Base-by-base conservation (phyloP, 2,329 filamentous ascomycete species). In the Neonectria coccinea region DNA sequence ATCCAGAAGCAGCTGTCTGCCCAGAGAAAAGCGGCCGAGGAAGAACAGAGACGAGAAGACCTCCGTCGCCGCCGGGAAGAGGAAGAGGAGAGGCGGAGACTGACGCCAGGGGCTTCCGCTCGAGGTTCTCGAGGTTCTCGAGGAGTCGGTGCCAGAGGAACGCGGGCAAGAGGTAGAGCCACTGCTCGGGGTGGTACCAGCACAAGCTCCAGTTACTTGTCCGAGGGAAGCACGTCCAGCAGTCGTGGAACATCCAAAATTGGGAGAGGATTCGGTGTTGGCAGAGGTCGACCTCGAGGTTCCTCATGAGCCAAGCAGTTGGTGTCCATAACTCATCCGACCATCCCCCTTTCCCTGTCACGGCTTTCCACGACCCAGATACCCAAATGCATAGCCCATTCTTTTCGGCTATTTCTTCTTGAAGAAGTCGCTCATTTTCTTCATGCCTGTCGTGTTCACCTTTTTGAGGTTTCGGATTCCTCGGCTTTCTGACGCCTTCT, bases 401-500 rank as follows among this genome's bases (percentile, higher is more conserved):
- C 44, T 61, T 47, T 50, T 52, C 18, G 51, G 60, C 62, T 71
- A 74, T 66, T 86, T 87, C 81, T 95, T 97, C 65, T 89, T 89
- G 79, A 99, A 99, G 81, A 99, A 99, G 66, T 90, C 88, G 76
- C 92, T 97, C 87, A 99, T 87, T 83, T 98, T 99, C 86, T 92
- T 96, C 96, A 99, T 99, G 1, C 96, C 96, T 22, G 81, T 88
- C 0, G 91, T 94, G 79, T 98, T 92, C 52, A 94, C 95, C 81
- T 98, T 99, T 77, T 92, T 92, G 74, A 99, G 78, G 52, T 94
- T 87, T 76, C 89, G 90, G 1, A 97, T 88, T 0, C 89, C 94
- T 29, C 89, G 85, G 67, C 92, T 96, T 80, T 92, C 87, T 25
- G 83, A 84, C 3, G 87, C 88, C 81, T 97, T 94, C 78, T 88